Conservation (phyloP, 2,329 filamentous ascomycete species). For the Ilyonectria mors-panacis region DNA sequence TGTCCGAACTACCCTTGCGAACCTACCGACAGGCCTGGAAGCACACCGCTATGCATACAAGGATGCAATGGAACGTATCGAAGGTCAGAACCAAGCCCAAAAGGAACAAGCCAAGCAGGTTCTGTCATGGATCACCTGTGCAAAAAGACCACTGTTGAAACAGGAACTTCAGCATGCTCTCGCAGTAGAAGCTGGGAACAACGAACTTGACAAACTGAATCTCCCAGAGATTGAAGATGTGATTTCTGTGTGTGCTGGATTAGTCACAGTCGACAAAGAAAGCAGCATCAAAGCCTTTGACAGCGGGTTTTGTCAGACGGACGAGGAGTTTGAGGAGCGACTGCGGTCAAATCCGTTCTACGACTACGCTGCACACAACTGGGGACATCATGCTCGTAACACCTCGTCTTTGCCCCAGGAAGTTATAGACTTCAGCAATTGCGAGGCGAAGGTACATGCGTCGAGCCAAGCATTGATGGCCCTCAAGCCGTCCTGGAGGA, state of each 20-base stretch:
- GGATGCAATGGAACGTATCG: slow-evolving; percentile 59
- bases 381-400: slow-evolving; percentile 29
- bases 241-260: slow-evolving; percentile 57
- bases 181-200: slow-evolving; percentile 50
- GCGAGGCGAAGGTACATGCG: neutral
- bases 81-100: slow-evolving; percentile 52
- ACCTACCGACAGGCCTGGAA: slow-evolving; percentile 48
- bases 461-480: slow-evolving; percentile 1
- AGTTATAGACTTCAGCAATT: slow-evolving; percentile 8
- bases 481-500: neutral
- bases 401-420: neutral
- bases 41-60: slow-evolving; percentile 58
- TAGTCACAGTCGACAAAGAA: slow-evolving; percentile 58
- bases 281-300: slow-evolving; percentile 50
- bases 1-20: slow-evolving; percentile 50
- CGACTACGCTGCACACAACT: slow-evolving; percentile 27
- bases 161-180: slow-evolving; percentile 60
- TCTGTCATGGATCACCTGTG: slow-evolving; percentile 58
- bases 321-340: neutral
- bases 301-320: neutral
- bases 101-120: slow-evolving; percentile 55
- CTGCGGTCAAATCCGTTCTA: slow-evolving; percentile 17
- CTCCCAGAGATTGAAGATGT: slow-evolving; percentile 52
- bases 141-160: slow-evolving; percentile 51
- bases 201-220: slow-evolving; percentile 53